Evolutionary conservation across 805 yeast species (phyloP).

Genomic region (Candida pseudofarinosa): DNA sequence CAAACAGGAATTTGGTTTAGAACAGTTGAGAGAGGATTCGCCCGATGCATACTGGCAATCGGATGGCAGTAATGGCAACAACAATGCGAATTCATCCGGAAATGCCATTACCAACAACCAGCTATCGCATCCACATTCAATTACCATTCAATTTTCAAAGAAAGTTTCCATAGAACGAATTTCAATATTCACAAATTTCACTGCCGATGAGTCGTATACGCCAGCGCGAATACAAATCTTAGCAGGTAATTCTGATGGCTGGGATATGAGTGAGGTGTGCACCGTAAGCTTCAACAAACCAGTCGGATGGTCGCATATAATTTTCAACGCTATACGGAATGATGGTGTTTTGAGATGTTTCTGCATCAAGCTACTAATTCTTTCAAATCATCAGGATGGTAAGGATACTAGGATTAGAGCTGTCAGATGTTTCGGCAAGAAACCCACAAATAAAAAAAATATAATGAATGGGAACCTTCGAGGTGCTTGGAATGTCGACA

Average conservation of each 20-base stretch:
- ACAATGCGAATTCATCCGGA: conserved; percentile 13
- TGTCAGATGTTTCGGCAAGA: conserved; percentile 51
- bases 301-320: conserved; percentile 72
- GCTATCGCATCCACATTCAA: conserved; percentile 69
- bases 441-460: conserved; percentile 13
- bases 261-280: conserved; percentile 68
- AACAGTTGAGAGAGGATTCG: conserved; percentile 68
- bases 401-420: conserved; percentile 90
- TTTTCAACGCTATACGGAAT: conserved; percentile 50
- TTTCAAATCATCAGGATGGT: conserved; percentile 89
- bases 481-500: conserved; percentile 8
- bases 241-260: conserved; percentile 73
- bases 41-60: conserved; percentile 88
- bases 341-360: conserved; percentile 64
- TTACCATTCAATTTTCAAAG: conserved; percentile 77
- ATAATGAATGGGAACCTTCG: neutral
- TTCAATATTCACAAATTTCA: conserved; percentile 66
- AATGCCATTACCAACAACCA: conserved; percentile 27
- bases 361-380: conserved; percentile 55
- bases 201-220: conserved; percentile 86
- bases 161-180: conserved; percentile 65
- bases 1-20: conserved; percentile 69
- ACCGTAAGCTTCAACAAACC: conserved; percentile 60
- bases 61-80: conserved; percentile 59
- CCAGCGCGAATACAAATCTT: conserved; percentile 63